Evolutionary conservation across 768 basidiomycete species (phyloP).

Genomic region (Leccinum imitatum): DNA sequence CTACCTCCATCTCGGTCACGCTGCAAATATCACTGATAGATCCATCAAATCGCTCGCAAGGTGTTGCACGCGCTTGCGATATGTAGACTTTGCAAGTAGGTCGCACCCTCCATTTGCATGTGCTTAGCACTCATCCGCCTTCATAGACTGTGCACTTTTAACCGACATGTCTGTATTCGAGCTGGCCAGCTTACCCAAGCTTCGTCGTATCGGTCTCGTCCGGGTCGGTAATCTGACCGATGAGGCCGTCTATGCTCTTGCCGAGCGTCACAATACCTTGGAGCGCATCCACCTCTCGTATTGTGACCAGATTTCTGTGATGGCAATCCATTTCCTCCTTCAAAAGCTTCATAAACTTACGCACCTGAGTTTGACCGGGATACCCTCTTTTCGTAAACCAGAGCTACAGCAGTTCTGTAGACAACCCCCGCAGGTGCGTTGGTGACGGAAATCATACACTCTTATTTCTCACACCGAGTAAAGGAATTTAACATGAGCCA

Average conservation of each 20-base stretch:
- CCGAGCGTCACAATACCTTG: conserved; percentile 78
- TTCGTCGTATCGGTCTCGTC: conserved; percentile 93
- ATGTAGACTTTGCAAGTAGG: conserved; percentile 95
- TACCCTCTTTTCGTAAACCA: conserved; percentile 76
- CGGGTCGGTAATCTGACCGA: conserved; percentile 93
- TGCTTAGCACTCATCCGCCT: conserved; percentile 10
- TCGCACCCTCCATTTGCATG: conserved; percentile 14
- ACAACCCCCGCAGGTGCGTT: conserved; percentile 75
- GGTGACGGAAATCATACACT: neutral
- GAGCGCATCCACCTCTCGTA: conserved; percentile 98
- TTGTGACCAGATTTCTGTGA: conserved; percentile 91
- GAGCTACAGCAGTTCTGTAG: conserved; percentile 91
- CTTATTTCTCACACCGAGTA: conserved; percentile 2
- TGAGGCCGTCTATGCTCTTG: conserved; percentile 86
- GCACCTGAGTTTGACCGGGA: conserved; percentile 97
- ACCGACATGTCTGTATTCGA: conserved; percentile 96
- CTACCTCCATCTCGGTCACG: conserved; percentile 79
- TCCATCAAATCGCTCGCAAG: conserved; percentile 83
- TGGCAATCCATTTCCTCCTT: conserved; percentile 88
- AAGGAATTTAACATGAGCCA: conserved; percentile 93
- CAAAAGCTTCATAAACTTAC: conserved; percentile 88
- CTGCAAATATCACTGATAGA: conserved; percentile 83
- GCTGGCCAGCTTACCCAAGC: conserved; percentile 80
- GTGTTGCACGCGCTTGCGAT: conserved; percentile 85
- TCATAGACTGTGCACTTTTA: conserved; percentile 74